A percentile compares a stretch with the other conserved stretches of the same genome.
These are phyloP conservation scores for Waltergamsia citrina DNA, from an alignment of 2,329 filamentous ascomycete species.

Conservation along the genomic window DNA sequence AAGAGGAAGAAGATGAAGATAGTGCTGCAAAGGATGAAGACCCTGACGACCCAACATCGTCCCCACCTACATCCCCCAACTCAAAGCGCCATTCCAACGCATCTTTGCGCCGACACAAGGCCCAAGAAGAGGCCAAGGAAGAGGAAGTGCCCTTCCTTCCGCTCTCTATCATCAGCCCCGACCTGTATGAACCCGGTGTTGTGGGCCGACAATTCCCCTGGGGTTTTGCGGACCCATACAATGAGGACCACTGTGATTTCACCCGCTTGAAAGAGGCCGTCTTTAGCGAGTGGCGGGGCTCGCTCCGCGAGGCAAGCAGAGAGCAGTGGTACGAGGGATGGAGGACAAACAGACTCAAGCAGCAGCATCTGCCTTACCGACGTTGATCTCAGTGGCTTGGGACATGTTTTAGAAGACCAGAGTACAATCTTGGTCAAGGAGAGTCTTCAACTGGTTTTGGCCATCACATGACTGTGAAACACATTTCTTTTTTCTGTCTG, in stretches of 20 bases:
- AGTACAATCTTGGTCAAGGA: background rate
- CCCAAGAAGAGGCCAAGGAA: slow-evolving; percentile 33
- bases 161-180: slow-evolving; percentile 87
- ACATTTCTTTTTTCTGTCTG: slow-evolving; percentile 8
- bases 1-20: slow-evolving; percentile 22
- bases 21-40: slow-evolving; percentile 16
- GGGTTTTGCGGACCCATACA: slow-evolving; percentile 93
- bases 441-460: background rate
- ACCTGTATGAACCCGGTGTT: slow-evolving; percentile 72
- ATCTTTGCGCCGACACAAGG: slow-evolving; percentile 35
- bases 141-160: slow-evolving; percentile 65
- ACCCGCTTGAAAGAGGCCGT: slow-evolving; percentile 81
- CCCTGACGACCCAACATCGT: slow-evolving; percentile 29
- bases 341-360: slow-evolving; percentile 65
- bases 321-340: slow-evolving; percentile 95
- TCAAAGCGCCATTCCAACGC: slow-evolving; percentile 36
- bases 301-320: slow-evolving; percentile 81
- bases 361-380: slow-evolving; percentile 31
- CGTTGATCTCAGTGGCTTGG: slow-evolving; percentile 1
- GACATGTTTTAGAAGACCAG: background rate
- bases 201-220: slow-evolving; percentile 88
- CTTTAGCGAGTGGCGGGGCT: slow-evolving; percentile 86
- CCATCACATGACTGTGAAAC: no score
- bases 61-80: slow-evolving; percentile 22
- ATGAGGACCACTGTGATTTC: slow-evolving; percentile 90